These are phyloP conservation scores for Colletotrichum sp. DNA, from an alignment of 2,329 filamentous ascomycete species.

Conservation along the genomic window DNA sequence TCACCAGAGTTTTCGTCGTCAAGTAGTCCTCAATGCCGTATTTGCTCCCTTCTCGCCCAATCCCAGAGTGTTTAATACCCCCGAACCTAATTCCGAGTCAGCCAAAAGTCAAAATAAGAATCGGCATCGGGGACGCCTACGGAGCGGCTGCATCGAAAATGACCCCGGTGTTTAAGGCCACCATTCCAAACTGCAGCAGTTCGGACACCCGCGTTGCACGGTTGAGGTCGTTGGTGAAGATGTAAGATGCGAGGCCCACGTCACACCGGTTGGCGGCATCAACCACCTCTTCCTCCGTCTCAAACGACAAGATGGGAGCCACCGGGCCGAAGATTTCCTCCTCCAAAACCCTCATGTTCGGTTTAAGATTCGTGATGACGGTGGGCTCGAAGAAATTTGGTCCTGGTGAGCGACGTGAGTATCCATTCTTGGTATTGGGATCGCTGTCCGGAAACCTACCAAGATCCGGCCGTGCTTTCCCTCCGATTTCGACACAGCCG, in stretches of 20 bases:
- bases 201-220: conserved; percentile 68
- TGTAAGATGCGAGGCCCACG: conserved; percentile 92
- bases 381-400: conserved; percentile 90
- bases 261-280: conserved; percentile 80
- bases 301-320: conserved; percentile 86
- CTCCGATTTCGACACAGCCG: conserved; percentile 75
- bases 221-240: conserved; percentile 75
- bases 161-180: conserved; percentile 80
- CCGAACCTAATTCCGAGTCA: conserved; percentile 57
- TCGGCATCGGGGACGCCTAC: background rate
- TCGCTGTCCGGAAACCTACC: conserved; percentile 44
- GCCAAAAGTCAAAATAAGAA: background rate
- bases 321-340: conserved; percentile 98
- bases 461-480: conserved; percentile 65
- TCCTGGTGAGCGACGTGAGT: conserved; percentile 67
- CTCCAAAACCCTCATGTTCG: conserved; percentile 80
- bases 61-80: conserved; percentile 83
- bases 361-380: conserved; percentile 84
- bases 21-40: conserved; percentile 81
- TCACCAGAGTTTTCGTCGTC: conserved; percentile 63
- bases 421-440: conserved; percentile 49
- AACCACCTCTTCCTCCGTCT: conserved; percentile 88
- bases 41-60: conserved; percentile 78
- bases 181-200: conserved; percentile 83
- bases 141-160: conserved; percentile 63